Conservation (phyloP, 495 filamentous ascomycete genomes). For the Apodospora peruviana region DNA sequence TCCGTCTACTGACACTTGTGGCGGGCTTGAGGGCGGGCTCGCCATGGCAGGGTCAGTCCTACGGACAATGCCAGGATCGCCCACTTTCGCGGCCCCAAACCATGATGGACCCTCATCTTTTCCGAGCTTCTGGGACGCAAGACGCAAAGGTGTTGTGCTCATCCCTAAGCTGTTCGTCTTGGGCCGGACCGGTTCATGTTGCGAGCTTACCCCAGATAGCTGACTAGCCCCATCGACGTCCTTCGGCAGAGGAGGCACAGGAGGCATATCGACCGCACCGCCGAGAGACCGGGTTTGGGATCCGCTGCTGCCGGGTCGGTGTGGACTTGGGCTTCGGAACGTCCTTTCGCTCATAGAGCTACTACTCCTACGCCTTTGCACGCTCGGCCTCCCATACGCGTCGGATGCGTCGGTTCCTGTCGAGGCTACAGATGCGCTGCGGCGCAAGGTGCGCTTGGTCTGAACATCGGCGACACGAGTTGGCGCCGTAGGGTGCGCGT, state of each 20-base stretch:
- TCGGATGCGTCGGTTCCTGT: slow-evolving; percentile 44
- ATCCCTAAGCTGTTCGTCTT: slow-evolving; percentile 26
- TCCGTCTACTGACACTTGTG: slow-evolving; percentile 13
- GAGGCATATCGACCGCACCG: slow-evolving; percentile 50
- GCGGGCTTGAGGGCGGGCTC: slow-evolving; percentile 29
- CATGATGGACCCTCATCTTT: slow-evolving; percentile 30
- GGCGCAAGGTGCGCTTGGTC: slow-evolving; percentile 76
- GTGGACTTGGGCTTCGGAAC: slow-evolving; percentile 67
- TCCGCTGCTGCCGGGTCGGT: slow-evolving; percentile 39
- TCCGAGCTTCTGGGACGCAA: slow-evolving; percentile 40
- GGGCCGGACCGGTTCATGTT: slow-evolving; percentile 9
- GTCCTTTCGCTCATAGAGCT: slow-evolving; percentile 82
- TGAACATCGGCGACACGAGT: slow-evolving; percentile 73
- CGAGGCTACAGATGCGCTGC: slow-evolving; percentile 66
- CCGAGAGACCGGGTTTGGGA: slow-evolving; percentile 11
- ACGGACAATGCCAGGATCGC: slow-evolving; percentile 36
- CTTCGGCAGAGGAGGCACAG: slow-evolving; percentile 66
- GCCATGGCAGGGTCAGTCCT: slow-evolving; percentile 38
- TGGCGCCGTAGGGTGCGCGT: slow-evolving; percentile 68
- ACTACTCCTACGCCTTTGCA: slow-evolving; percentile 62
- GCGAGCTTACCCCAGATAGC: slow-evolving; percentile 1
- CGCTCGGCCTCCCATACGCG: slow-evolving; percentile 33
- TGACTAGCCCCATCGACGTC: slow-evolving; percentile 25
- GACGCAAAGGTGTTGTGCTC: slow-evolving; percentile 31
- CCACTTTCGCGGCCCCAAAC: slow-evolving; percentile 36